Conservation (phyloP, 139 green algal species). For the Spirogloea muscicola region DNA sequence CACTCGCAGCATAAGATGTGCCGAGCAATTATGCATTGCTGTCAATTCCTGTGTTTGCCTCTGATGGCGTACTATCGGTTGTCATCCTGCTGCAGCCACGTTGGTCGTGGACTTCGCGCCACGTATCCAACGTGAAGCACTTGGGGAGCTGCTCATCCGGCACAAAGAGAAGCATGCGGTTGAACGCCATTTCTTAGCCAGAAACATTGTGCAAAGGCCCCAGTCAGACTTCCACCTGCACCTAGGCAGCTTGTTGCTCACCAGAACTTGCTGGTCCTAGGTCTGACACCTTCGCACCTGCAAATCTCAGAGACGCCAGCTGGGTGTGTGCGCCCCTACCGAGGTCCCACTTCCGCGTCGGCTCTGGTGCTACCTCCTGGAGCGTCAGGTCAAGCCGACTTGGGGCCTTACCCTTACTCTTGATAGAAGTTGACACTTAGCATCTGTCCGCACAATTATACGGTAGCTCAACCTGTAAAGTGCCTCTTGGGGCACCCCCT, state of each 20-base stretch:
- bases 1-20: neutral
- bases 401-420: too few species aligned
- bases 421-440: neutral
- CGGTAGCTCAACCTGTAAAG: neutral
- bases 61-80: too few species aligned
- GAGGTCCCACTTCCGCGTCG: conserved; percentile 23
- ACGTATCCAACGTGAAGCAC: too few species aligned
- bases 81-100: too few species aligned
- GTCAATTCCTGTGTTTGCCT: too few species aligned
- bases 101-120: too few species aligned
- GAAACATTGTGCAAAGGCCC: neutral
- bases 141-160: too few species aligned
- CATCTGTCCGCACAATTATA: neutral
- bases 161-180: too few species aligned
- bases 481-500: too few species aligned
- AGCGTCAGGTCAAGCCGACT: conserved; percentile 5
- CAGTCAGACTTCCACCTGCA: neutral
- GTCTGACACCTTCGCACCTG: neutral
- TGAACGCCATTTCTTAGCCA: neutral
- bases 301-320: neutral
- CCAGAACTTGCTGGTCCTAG: neutral
- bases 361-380: conserved; percentile 43
- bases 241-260: neutral
- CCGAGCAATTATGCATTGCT: neutral
- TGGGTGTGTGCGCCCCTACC: neutral